Evolutionary conservation across 352 stramenopile species (phyloP).

Genomic region (Pythium grandisporangium): DNA sequence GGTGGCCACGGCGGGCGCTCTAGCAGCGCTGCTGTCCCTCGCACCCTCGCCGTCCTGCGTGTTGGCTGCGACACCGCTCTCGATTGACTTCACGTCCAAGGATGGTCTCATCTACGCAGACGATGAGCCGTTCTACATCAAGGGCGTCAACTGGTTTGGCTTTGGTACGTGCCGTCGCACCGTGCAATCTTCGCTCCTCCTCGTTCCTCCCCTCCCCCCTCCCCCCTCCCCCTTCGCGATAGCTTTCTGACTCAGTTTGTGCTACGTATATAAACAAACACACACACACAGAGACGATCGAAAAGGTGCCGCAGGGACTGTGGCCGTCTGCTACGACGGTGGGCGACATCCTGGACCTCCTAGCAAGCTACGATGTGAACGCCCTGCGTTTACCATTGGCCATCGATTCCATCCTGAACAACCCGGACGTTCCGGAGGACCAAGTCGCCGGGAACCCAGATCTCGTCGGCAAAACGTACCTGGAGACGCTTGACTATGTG

Average conservation of each 20-base stretch:
- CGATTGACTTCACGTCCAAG: conserved; percentile 50
- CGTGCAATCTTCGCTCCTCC: too few species aligned
- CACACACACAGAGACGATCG: conserved; percentile 58
- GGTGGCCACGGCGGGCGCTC: too few species aligned
- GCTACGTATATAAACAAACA: too few species aligned
- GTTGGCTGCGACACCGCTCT: too few species aligned
- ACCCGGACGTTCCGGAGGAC: conserved; percentile 28
- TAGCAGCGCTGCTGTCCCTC: too few species aligned
- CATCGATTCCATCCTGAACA: conserved; percentile 46
- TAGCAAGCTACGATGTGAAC: conserved; percentile 41
- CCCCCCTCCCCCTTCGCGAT: too few species aligned
- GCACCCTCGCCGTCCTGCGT: too few species aligned
- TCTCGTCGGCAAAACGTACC: conserved; percentile 41
- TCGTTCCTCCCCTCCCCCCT: too few species aligned
- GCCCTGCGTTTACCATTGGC: conserved; percentile 49
- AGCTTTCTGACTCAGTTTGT: too few species aligned
- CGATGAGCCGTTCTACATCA: conserved; percentile 48
- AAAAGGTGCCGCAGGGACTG: conserved; percentile 45
- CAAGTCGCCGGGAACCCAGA: conserved; percentile 30
- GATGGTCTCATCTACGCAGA: conserved; percentile 43
- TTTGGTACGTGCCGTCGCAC: conserved; percentile 24
- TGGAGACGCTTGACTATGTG: conserved; percentile 49
- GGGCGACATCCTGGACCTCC: conserved; percentile 33
- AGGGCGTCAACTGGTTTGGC: conserved; percentile 72
- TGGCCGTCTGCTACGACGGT: conserved; percentile 61